A percentile compares a stretch with the other conserved stretches of the same genome.
Conservation (phyloP, 441 rosid genomes). For the Iberis amara region DNA sequence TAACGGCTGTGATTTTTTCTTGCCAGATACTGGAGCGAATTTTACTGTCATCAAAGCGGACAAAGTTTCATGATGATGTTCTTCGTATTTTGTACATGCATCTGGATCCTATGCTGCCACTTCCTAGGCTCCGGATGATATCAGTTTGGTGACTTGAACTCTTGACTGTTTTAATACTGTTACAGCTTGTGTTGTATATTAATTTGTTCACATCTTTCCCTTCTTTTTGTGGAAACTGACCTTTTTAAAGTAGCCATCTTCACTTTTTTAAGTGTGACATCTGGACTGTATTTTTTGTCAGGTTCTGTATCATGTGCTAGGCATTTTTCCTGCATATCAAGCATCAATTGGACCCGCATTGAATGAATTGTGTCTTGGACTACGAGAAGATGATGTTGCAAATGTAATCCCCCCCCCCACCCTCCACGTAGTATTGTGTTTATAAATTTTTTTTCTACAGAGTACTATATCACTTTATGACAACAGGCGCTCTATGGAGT, state of each 20-base stretch:
- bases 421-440: constrained; percentile 20
- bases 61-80: constrained; percentile 79
- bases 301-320: constrained; percentile 91
- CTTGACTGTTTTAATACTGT: constrained; percentile 21
- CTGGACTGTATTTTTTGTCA: constrained; percentile 33
- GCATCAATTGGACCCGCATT: constrained; percentile 80
- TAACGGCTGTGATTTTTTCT: constrained; percentile 22
- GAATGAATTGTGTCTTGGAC: constrained; percentile 93
- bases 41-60: constrained; percentile 66
- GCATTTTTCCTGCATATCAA: constrained; percentile 86
- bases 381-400: constrained; percentile 74
- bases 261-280: not conserved
- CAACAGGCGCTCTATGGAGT: constrained; percentile 82
- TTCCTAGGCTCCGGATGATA: constrained; percentile 96
- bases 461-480: constrained; percentile 21
- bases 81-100: constrained; percentile 82
- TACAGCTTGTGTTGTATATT: constrained; percentile 4
- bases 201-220: not conserved
- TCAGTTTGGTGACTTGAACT: constrained; percentile 52
- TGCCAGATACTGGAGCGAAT: constrained; percentile 88
- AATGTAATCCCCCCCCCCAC: constrained; percentile 45
- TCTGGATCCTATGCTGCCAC: constrained; percentile 86
- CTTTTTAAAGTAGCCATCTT: not conserved
- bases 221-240: not conserved
- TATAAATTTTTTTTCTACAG: constrained; percentile 9